These are phyloP conservation scores for Fusarium sp. DNA, from an alignment of 2,329 filamentous ascomycete species.

Conservation along the genomic window DNA sequence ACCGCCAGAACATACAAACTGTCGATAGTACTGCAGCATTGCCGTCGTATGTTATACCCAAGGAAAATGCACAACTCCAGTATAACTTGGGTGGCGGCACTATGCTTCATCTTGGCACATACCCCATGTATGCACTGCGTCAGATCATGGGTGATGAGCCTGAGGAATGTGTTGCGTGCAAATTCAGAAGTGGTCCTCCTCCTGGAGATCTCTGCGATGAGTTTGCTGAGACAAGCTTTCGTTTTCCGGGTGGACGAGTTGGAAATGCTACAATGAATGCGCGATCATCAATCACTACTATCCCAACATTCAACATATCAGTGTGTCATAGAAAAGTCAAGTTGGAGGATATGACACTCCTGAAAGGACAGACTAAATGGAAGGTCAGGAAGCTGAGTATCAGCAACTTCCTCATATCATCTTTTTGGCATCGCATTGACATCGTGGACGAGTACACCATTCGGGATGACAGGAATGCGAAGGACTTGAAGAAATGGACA, in stretches of 20 bases:
- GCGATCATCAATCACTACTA: neutral
- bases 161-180: neutral
- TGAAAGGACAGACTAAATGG: neutral
- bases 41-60: neutral
- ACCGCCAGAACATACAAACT: neutral
- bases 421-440: neutral
- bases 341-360: rapidly evolving
- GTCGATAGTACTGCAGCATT: rapidly evolving
- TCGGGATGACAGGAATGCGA: neutral
- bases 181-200: neutral
- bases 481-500: neutral
- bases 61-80: neutral
- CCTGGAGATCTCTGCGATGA: neutral
- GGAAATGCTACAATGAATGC: neutral
- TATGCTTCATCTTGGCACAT: neutral
- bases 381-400: neutral
- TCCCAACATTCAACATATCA: neutral
- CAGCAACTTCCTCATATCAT: neutral
- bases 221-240: neutral
- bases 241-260: neutral
- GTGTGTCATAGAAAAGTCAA: neutral
- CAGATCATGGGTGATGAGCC: neutral
- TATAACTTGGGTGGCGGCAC: neutral
- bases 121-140: neutral
- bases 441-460: neutral